Evolutionary conservation across 2,329 filamentous ascomycete species (phyloP), one percentile per base, ranked within the genome.

Genomic region (Colletotrichum lini): DNA sequence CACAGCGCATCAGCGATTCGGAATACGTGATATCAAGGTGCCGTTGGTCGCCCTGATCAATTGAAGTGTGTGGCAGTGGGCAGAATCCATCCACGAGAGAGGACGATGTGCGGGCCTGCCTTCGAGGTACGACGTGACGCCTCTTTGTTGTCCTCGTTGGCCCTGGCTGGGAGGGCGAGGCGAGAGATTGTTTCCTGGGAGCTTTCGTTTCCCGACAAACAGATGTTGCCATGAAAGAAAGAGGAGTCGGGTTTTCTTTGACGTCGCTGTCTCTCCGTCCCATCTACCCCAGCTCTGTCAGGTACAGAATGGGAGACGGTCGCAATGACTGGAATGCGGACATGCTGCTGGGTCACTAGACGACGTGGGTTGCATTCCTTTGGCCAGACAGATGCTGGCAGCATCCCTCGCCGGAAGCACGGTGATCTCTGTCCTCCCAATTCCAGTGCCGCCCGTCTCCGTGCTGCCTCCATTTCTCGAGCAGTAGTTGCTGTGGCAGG

Each of bases 281-380:
- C 47, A 42, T 54, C 45, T 40, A 65, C 38, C 70, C 65, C 66
- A 47, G 54, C 57, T 63, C 66, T 68, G 47, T 30, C 26, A 53
- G 57, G 44, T 45, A 47, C 68, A 63, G 52, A n/a, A 40, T 42
- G 38, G 65, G 52, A 57, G 44, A 38, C 13, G 57, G 52, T 23
- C 10, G 63, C 18, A 23, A 12, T 30, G 57, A 56, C 67, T 73
- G 71, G 71, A 73, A 73, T 73, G 71, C 57, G 63, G 68, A 61
- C 56, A 62, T 50, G 68, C 64, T 72, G 59, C 59, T 58, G 56
- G 63, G 71, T 73, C 53, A 68, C 71, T 60, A 53, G 71, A 47
- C 68, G 60, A 73, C 71, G 47, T 61, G 56, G 59, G 49, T 15
- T 67, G 54, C 68, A 73, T 73, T 73, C 71, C 68, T 68, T 67